Percentiles rank a stretch among this genome's conserved stretches.
Evolutionary conservation across 2,329 filamentous ascomycete genomes (phyloP).

Genomic region (Paraphoma chrysanthemicola): DNA sequence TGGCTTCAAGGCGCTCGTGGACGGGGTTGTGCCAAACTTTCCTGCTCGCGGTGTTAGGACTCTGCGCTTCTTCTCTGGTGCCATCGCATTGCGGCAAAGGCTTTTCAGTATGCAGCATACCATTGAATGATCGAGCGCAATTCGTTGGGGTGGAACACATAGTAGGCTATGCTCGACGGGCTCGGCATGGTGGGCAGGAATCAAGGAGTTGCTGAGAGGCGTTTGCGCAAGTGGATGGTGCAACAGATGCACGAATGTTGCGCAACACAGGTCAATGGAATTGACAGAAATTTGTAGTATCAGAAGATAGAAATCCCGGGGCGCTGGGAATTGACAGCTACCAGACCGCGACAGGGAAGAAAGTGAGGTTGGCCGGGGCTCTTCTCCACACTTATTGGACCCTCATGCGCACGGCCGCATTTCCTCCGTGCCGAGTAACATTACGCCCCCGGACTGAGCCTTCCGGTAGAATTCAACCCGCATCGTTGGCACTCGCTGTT

Average conservation of each 20-base stretch:
- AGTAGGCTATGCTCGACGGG: conserved; percentile 68
- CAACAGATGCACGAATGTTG: conserved; percentile 4
- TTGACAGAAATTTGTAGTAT: neutral
- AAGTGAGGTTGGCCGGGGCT: neutral
- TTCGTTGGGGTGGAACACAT: conserved; percentile 76
- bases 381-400: neutral
- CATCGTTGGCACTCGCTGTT: neutral
- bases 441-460: neutral
- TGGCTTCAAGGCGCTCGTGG: conserved; percentile 77
- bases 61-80: neutral
- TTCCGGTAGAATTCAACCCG: neutral
- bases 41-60: conserved; percentile 59
- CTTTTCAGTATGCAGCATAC: conserved; percentile 60
- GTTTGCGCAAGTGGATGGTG: conserved; percentile 8
- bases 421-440: neutral
- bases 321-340: neutral
- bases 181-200: conserved; percentile 41
- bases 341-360: neutral
- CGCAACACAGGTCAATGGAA: conserved; percentile 10
- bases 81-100: neutral
- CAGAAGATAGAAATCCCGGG: neutral
- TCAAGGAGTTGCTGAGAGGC: conserved; percentile 17
- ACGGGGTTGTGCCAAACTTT: conserved; percentile 97
- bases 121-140: conserved; percentile 88
- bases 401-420: neutral